Base-by-base conservation (phyloP, 2,329 filamentous ascomycete genomes). In the Epichloe scottii region DNA sequence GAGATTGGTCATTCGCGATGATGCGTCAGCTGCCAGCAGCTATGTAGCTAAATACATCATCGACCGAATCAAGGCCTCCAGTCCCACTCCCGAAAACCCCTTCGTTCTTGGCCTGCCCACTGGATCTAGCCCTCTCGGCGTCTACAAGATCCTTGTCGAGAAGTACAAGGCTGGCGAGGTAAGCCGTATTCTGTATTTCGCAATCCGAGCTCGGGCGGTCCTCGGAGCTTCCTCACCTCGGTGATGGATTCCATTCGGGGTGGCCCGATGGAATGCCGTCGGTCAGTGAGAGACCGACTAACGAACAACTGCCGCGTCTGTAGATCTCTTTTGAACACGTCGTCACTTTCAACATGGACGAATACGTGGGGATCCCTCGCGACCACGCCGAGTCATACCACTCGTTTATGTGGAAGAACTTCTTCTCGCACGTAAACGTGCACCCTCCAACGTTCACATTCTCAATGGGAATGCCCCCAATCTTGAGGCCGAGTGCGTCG, bases 331-430 rank as follows among this genome's bases (percentile, higher is more conserved):
- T 94, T 66, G 82, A 84, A 62, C 80, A 94, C 84, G 87, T 94
- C 61, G 79, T 93, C 63, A 94, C 88, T 26, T 94, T 94, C 75
- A 93, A 93, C 69, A 93, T 93, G 88, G 88, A 94, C 69, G 88
- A 94, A 70, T 94, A 94, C 62, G 86, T 93, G 57, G 86, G 85
- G 52, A 78, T 94, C 55, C 84, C 87, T 35, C 81, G 86, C 61
- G 86, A 90, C 60, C 87, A 94, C 65, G 82, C 87, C 12, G 83
- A 93, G 66, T 89, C 84, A 61, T 94, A 94, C 69, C 88, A 94
- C 71, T 87, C 83, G 57, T 94, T 93, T 73, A 93, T 94, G 88
- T 94, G 89, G 78, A 87, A 86, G 69, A 78, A 93, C 70, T 89
- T 94, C 75, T 94, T 94, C 74, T 87, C 85, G 42, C 87, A 81